phyloP scores from a whole-genome alignment of 768 basidiomycete species.

The Pisolithus microcarpus region DNA sequence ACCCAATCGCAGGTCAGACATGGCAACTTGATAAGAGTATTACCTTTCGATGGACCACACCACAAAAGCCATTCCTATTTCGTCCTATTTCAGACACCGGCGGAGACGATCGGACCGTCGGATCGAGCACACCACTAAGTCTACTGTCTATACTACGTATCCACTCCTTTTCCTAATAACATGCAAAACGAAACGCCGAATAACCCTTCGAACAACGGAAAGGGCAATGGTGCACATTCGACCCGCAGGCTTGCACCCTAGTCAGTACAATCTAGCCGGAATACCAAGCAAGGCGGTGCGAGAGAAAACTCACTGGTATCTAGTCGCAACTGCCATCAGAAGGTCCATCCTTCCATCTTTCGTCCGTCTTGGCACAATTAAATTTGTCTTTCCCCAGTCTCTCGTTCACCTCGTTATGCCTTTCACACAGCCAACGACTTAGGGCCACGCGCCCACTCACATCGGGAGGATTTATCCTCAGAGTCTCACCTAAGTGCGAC shows the following conservation, averaged over 20 bases:
- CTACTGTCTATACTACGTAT: neutral
- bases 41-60: too few species aligned
- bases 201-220: too few species aligned
- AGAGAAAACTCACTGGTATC: conserved; percentile 5
- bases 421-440: conserved; percentile 82
- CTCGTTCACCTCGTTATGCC: conserved; percentile 90
- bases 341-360: conserved; percentile 91
- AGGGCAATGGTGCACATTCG: too few species aligned
- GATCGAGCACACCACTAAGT: neutral
- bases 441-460: conserved; percentile 63
- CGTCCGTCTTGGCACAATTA: conserved; percentile 74
- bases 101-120: neutral
- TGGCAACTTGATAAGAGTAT: conserved; percentile 6
- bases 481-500: conserved; percentile 66
- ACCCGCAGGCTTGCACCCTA: neutral
- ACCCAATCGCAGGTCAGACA: conserved; percentile 46
- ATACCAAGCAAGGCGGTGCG: neutral
- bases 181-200: too few species aligned
- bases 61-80: too few species aligned
- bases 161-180: neutral
- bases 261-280: neutral
- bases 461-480: conserved; percentile 64
- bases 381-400: conserved; percentile 79
- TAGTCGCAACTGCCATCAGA: conserved; percentile 84
- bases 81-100: too few species aligned